Conservation (phyloP, 2,329 filamentous ascomycete genomes). For the Aspergillus uvarum region DNA sequence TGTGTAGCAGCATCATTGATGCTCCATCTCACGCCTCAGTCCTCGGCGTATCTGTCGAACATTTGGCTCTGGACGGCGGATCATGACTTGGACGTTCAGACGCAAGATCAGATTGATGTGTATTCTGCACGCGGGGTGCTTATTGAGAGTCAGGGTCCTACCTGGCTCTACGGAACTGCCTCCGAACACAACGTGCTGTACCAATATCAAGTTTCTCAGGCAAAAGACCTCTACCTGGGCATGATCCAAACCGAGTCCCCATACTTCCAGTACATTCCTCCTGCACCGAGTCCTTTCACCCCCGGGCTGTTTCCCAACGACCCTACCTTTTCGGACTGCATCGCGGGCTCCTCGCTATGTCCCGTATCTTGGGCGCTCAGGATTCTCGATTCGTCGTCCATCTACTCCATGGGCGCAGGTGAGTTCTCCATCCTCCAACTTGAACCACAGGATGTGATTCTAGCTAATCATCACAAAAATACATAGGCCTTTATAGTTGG, state of each 20-base stretch:
- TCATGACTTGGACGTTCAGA: constrained; percentile 30
- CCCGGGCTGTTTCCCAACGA: constrained; percentile 47
- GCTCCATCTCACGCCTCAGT: constrained; percentile 62
- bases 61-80: constrained; percentile 37
- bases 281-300: constrained; percentile 58
- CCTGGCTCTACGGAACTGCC: constrained; percentile 65
- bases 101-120: constrained; percentile 63
- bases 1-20: constrained; percentile 50
- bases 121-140: constrained; percentile 54
- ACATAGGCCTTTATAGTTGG: constrained; percentile 65
- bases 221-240: constrained; percentile 52
- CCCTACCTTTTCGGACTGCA: constrained; percentile 52
- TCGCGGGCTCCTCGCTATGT: constrained; percentile 1
- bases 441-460: too few relatives aligned
- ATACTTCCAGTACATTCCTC: constrained; percentile 68
- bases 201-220: constrained; percentile 65
- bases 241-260: constrained; percentile 69
- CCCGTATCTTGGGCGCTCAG: constrained; percentile 17
- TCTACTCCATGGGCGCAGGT: constrained; percentile 63
- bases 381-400: constrained; percentile 43
- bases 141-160: constrained; percentile 47
- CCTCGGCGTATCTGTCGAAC: constrained; percentile 39
- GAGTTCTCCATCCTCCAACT: too few relatives aligned
- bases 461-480: background rate
- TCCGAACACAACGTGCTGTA: constrained; percentile 69